Conservation (phyloP, 2,329 filamentous ascomycete species). For the Trichoderma breve region DNA sequence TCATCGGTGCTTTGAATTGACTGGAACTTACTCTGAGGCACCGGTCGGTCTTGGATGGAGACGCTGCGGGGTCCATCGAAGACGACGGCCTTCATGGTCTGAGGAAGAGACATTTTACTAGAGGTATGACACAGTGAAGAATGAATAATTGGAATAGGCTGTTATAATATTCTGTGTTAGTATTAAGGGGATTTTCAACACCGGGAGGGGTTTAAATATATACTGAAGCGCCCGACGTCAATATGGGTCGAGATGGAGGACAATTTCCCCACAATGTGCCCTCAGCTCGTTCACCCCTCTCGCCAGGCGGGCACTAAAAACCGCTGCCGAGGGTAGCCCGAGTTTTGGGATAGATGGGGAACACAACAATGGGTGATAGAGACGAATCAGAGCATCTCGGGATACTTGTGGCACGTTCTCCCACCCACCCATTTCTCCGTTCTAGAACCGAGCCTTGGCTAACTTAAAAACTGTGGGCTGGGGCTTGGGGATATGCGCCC, state of each 20-base stretch:
- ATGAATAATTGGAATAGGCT: not conserved
- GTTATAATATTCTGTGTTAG: not conserved
- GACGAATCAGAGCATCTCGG: not conserved
- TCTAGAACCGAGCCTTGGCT: not conserved
- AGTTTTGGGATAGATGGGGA: not conserved
- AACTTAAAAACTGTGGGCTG: not conserved
- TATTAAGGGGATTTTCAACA: not conserved
- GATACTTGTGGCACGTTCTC: not conserved
- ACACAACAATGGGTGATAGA: not conserved
- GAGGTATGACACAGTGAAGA: not conserved
- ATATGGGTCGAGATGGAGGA: not conserved
- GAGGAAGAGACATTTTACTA: conserved; percentile 34
- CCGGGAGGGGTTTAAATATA: not conserved
- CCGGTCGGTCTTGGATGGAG: conserved; percentile 73
- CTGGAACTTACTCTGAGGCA: conserved; percentile 58
- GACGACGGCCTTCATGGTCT: conserved; percentile 82
- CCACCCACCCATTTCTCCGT: not conserved
- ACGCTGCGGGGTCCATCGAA: conserved; percentile 78
- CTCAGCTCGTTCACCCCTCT: not conserved
- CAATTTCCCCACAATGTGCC: not conserved
- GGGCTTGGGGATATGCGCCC: not conserved
- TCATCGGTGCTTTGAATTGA: no score
- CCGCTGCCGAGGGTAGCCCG: not conserved
- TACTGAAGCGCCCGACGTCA: not conserved
- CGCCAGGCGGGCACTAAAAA: not conserved